Base-by-base conservation (phyloP, 176 grass and related monocot species). In the Poa pratensis region DNA sequence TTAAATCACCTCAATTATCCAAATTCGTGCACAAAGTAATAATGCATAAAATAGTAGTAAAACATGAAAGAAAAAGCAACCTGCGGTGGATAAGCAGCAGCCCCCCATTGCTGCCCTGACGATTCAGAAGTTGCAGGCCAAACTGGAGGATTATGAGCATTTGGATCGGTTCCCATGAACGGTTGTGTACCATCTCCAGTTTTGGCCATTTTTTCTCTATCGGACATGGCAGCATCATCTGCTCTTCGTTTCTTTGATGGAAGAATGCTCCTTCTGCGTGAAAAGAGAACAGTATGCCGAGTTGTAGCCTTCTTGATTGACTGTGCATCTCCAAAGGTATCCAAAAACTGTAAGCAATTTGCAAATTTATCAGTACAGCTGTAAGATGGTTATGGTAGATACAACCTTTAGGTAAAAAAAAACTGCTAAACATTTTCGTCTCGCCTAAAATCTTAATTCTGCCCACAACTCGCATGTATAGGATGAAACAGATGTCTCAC, bases 311-410 rank as follows among this genome's bases (percentile, higher is more conserved):
- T 99, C 89, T 94, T 99, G 34, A 99, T 94, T 32, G 82, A 89
- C 61, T 96, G 86, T 28, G 83, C 88, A 90, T 99, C 93, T 69
- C 96, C 96, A 92, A 99, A 99, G 39, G 89, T 27, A 94, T 99
- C 96, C 86, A 96, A 85, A 84, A 99, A 99, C 96, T 99, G 76
- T 5, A 90, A 49, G 30, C 20, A 83, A 69, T 66, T 85, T 45
- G 50, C 53, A 88, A 87, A 62, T 30, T 27, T 16, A 23, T 68
- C 63, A 80, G 81, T 55, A 45, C 27, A 83, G 46, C 30, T 16
- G 28, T 17, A 91, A 73, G 8, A 53, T 30, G 49, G 48, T 20
- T 75, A 52, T 32, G 16, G 9, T 27, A 50, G 13, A 73, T 73
- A 11, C 3, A 75, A 17, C 69, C 9, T 24, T 48, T 45, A 48